Evolutionary conservation across 345 rosid genomes (phyloP), one percentile per base, ranked within the genome.

Genomic region (Conringia planisiliqua): DNA sequence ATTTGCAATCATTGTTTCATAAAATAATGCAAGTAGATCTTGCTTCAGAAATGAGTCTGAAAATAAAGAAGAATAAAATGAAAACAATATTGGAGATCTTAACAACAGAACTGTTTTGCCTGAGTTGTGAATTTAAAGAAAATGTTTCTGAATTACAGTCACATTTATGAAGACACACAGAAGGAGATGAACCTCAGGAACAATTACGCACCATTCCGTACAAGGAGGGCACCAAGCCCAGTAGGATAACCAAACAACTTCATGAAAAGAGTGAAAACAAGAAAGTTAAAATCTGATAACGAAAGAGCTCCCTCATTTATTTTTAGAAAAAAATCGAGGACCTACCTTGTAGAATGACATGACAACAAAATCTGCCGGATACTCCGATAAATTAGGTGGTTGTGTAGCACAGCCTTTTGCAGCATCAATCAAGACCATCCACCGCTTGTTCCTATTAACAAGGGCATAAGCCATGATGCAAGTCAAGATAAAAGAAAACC

Each of bases 181-280:
- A 60, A 52, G 22, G 14, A 72, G 54, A 66, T 61, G 17, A 78
- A 68, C 54, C 66, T 75, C 57, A 13, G 80, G 17, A 77, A 66
- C 59, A 17, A 79, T 52, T 18, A 57, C 88, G 77, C 82, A 94
- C 98, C 97, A 75, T 88, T 86, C 63, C 81, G 82, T 56, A 89
- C 78, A 76, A 94, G 80, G 60, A 94, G 98, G 82, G 98, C 98
- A 64, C 98, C 98, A 70, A 92, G 89, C 75, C 98, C 98, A 73
- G 98, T 94, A 74, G 98, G 98, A 83, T 94, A 94, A 68, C 98
- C 98, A 84, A 94, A 92, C 76, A 94, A 74, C 98, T 94, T 66
- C 76, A 84, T 33, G 57, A 71, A 63, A 78, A 29, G 26, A 75
- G 74, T 9, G 17, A 27, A 51, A 55, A 61, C 64, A 52, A 60